phyloP scores from a whole-genome alignment of 495 filamentous ascomycete genomes.

The Penicillium robsamsonii region DNA sequence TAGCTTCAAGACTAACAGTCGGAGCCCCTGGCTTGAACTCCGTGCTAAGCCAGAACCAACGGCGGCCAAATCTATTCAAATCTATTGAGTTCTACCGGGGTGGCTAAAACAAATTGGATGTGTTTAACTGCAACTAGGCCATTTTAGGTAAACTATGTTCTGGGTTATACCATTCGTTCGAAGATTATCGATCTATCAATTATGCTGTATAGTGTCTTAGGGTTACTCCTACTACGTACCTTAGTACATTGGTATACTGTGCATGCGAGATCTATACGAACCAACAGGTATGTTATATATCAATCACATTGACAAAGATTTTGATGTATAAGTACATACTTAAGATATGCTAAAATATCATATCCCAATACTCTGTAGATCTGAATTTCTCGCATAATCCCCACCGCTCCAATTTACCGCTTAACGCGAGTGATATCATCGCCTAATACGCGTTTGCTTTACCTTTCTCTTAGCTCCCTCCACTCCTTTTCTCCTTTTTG shows the following conservation, averaged over 20 bases:
- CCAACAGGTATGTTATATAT: not conserved
- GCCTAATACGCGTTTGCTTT: constrained; percentile 15
- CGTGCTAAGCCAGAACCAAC: not conserved
- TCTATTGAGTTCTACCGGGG: not conserved
- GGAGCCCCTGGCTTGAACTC: not conserved
- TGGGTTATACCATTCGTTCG: not conserved
- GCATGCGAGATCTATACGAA: constrained; percentile 2
- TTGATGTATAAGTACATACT: not conserved
- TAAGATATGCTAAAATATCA: not conserved
- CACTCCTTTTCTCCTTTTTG: constrained; percentile 7
- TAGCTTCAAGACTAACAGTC: not conserved
- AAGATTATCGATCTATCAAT: constrained; percentile 5
- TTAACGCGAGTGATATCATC: constrained; percentile 24
- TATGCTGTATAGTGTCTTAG: not conserved
- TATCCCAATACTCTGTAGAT: not conserved
- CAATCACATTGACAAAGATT: not conserved
- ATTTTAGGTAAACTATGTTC: not conserved
- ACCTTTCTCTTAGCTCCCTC: constrained; percentile 8
- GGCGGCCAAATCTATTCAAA: not conserved
- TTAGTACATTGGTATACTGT: not conserved
- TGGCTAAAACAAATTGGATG: not conserved
- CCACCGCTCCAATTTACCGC: not conserved
- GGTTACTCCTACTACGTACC: not conserved
- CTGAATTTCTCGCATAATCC: not conserved
- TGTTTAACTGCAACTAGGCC: not conserved